A percentile compares a stretch with the other conserved stretches of the same genome.
phyloP scores from a whole-genome alignment of 2,329 filamentous ascomycete species.

The Diaporthe australafricana region DNA sequence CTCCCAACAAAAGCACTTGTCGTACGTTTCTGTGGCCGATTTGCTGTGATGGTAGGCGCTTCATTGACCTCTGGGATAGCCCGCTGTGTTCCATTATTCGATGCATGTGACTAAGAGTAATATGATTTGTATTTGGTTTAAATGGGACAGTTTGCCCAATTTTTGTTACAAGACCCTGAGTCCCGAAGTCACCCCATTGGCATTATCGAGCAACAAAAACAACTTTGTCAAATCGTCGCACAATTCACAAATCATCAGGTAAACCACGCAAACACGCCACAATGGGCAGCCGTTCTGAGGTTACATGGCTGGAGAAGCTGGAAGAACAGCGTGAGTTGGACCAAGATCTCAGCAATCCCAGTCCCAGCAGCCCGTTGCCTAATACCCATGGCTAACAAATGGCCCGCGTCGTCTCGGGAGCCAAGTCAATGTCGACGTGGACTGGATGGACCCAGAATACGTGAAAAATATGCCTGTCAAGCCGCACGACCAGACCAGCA shows the following conservation, averaged over 20 bases:
- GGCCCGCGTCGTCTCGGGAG: background rate
- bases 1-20: background rate
- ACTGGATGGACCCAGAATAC: slow-evolving; percentile 63
- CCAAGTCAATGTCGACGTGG: slow-evolving; percentile 62
- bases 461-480: slow-evolving; percentile 57
- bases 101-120: background rate
- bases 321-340: slow-evolving; percentile 52
- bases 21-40: background rate
- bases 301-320: slow-evolving; percentile 57
- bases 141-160: background rate
- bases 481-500: slow-evolving; percentile 62
- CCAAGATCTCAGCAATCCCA: background rate
- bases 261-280: background rate
- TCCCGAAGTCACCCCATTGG: background rate
- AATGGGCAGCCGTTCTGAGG: slow-evolving; percentile 47
- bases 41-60: background rate
- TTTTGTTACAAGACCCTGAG: background rate
- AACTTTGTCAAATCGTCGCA: background rate
- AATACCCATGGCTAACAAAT: background rate
- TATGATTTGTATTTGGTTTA: background rate
- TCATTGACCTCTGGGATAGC: background rate
- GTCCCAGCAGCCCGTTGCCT: background rate
- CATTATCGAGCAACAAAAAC: background rate
- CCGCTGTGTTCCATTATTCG: background rate
- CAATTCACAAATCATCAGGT: background rate